Evolutionary conservation across 768 basidiomycete species (phyloP).

Genomic region (Mrakia hoshinonis): DNA sequence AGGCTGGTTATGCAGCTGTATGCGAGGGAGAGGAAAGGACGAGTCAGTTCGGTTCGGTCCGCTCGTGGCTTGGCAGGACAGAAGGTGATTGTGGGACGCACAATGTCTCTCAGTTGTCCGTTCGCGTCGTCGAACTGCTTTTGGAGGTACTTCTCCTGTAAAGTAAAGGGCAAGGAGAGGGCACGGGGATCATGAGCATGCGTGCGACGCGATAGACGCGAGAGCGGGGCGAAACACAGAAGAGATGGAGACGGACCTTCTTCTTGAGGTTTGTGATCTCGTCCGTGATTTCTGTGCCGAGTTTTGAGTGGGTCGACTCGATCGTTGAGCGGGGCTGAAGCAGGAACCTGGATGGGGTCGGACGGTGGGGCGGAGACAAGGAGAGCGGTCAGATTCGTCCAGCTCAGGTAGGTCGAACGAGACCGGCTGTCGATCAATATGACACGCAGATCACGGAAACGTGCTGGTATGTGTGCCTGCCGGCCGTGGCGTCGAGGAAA

Average conservation of each 20-base stretch:
- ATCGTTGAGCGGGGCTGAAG: slow-evolving; percentile 69
- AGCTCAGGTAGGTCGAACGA: no score
- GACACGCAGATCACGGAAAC: no score
- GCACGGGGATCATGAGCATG: not conserved
- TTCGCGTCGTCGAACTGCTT: slow-evolving; percentile 99
- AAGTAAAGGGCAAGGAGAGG: not conserved
- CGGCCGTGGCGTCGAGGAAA: no score
- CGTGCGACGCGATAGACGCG: not conserved
- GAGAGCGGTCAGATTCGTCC: not conserved
- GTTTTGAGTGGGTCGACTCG: slow-evolving; percentile 61
- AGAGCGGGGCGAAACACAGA: not conserved
- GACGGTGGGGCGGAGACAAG: not conserved
- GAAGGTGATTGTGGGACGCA: not conserved
- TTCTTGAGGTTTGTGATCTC: slow-evolving; percentile 74
- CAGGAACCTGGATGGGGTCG: slow-evolving; percentile 63
- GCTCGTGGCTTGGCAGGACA: not conserved
- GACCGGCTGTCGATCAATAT: no score
- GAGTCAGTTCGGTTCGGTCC: no score
- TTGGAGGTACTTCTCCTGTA: slow-evolving; percentile 73
- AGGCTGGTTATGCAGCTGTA: slow-evolving; percentile 10
- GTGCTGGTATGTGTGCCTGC: no score
- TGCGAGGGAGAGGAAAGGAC: not conserved
- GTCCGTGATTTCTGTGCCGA: slow-evolving; percentile 75
- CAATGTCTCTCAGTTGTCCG: slow-evolving; percentile 74
- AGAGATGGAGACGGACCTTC: slow-evolving; percentile 52